Evolutionary conservation across 768 basidiomycete species (phyloP).

Genomic region (Tephrocybe sp.): DNA sequence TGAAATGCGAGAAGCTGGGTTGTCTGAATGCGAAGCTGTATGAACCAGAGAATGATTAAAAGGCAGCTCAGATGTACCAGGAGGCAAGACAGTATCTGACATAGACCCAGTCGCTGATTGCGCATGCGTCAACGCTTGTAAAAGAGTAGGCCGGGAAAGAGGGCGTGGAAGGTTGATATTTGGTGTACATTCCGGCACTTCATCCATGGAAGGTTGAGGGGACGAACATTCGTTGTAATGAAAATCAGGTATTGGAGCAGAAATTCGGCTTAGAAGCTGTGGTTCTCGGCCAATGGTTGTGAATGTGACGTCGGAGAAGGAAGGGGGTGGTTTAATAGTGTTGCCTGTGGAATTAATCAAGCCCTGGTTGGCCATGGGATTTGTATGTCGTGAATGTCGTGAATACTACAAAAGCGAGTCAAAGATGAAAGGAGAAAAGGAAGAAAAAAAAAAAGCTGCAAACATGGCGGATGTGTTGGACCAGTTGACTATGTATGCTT

Average conservation of each 20-base stretch:
- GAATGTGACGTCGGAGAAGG: conserved; percentile 48
- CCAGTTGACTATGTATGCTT: not conserved
- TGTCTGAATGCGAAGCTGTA: too few species aligned
- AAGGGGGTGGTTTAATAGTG: conserved; percentile 32
- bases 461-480: not conserved
- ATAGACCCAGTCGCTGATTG: too few species aligned
- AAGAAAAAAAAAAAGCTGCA: not conserved
- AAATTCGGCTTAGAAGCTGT: conserved; percentile 50
- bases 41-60: too few species aligned
- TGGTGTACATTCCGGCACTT: conserved; percentile 16
- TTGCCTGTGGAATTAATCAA: not conserved
- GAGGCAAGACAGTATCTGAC: too few species aligned
- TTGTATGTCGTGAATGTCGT: too few species aligned
- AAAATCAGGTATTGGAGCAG: conserved; percentile 28
- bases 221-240: conserved; percentile 22
- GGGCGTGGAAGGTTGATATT: conserved; percentile 6
- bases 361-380: not conserved
- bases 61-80: too few species aligned
- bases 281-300: conserved; percentile 54
- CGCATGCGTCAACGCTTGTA: conserved; percentile 19
- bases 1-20: too few species aligned
- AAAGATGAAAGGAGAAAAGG: not conserved
- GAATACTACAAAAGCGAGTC: not conserved
- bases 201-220: conserved; percentile 18
- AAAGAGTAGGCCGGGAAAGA: conserved; percentile 17